These are phyloP conservation scores for Fusarium caatingaense DNA, from an alignment of 2,329 filamentous ascomycete species.

Conservation along the genomic window DNA sequence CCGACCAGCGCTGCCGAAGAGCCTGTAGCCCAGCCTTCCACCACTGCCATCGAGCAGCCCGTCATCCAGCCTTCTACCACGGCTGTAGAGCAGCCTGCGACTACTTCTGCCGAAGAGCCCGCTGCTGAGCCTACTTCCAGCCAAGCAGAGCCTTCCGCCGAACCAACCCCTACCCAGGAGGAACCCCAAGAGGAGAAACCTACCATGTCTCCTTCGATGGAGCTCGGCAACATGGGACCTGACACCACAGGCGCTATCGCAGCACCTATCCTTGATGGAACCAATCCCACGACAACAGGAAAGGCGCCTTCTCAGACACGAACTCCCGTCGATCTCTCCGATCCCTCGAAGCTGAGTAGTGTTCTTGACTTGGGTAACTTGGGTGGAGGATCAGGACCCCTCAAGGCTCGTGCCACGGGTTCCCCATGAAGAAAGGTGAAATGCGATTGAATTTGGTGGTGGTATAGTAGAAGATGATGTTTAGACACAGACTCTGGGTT, in stretches of 20 bases:
- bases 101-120: neutral
- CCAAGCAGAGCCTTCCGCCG: neutral
- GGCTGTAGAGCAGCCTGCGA: neutral
- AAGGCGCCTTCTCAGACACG: slow-evolving; percentile 30
- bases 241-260: slow-evolving; percentile 21
- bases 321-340: slow-evolving; percentile 53
- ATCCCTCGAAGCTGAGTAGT: slow-evolving; percentile 55
- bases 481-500: slow-evolving; percentile 13
- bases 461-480: neutral
- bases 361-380: slow-evolving; percentile 59
- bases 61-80: neutral
- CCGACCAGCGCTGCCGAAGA: neutral
- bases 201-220: slow-evolving; percentile 29
- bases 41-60: neutral
- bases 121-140: neutral
- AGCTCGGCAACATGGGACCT: slow-evolving; percentile 41
- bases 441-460: neutral
- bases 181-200: slow-evolving; percentile 1
- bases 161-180: slow-evolving; percentile 10
- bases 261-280: slow-evolving; percentile 25
- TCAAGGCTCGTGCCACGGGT: slow-evolving; percentile 36
- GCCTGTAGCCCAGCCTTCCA: neutral
- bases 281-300: slow-evolving; percentile 22
- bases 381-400: slow-evolving; percentile 16
- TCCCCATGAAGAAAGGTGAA: slow-evolving; percentile 8